Conservation (phyloP, 345 rosid species). For the Dovyalis caffra region DNA sequence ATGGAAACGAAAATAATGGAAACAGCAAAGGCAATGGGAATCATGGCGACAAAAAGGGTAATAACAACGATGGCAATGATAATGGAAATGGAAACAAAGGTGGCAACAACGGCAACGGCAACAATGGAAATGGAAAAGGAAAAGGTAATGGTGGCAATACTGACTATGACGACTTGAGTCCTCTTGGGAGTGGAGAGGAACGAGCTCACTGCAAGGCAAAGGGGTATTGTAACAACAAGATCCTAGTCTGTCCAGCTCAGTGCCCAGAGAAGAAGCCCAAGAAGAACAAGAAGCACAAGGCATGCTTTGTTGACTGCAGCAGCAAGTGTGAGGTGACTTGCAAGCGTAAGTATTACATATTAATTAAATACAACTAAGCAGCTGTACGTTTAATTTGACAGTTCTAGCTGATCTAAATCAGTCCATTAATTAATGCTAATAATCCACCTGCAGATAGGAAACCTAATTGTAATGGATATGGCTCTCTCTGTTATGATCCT, state of each 20-base stretch:
- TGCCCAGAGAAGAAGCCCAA: constrained; percentile 68
- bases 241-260: constrained; percentile 59
- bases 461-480: constrained; percentile 48
- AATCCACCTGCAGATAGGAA: constrained; percentile 7
- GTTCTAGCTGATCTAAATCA: too few species aligned
- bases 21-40: constrained; percentile 19
- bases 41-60: neutral
- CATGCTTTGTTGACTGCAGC: constrained; percentile 68
- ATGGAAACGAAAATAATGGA: constrained; percentile 3
- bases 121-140: neutral
- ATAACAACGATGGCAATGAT: neutral
- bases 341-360: constrained; percentile 53
- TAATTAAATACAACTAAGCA: too few species aligned
- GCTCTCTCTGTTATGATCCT: constrained; percentile 76
- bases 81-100: constrained; percentile 7
- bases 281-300: constrained; percentile 59
- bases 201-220: constrained; percentile 39
- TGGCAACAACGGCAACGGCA: constrained; percentile 16
- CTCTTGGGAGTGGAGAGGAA: constrained; percentile 47
- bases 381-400: too few species aligned
- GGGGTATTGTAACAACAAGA: constrained; percentile 40
- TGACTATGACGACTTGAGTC: constrained; percentile 31
- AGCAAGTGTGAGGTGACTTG: constrained; percentile 79
- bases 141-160: constrained; percentile 8
- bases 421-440: too few species aligned